Base-by-base conservation (phyloP, 768 basidiomycete species). In the Naematelia aurantialba region DNA sequence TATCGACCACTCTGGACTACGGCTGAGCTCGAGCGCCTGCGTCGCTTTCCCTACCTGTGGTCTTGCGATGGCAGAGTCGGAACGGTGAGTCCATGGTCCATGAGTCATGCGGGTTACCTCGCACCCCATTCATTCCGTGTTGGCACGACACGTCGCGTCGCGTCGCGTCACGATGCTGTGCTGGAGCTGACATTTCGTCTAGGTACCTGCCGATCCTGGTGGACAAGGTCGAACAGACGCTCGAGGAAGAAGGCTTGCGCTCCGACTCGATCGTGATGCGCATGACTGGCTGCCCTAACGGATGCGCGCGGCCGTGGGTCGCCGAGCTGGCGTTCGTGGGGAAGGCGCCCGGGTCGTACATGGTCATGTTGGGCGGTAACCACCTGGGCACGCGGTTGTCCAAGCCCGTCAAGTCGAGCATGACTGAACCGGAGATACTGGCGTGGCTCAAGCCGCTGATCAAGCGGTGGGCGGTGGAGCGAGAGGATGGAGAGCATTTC, bases 241-340 rank as follows among this genome's bases (percentile, higher is more conserved):
- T 89, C 71, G 96, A 98, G 76, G 89, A 92, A 75, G 88, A 86
- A 67, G 94, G 94, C 19, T 81, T 98, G 44, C 83, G 94, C 47
- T 87, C 96, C 74, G 94, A 99, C 78, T 86, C 88, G 2, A 94
- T 98, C 65, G 85, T 97, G 60, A 97, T 99, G 94, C 85, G 94
- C 54, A 97, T 98, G 93, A 97, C 93, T 14, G 94, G 94, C 51
- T 97, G 93, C 65, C 79, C 79, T 13, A 79, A 79, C 66, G 79
- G 55, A 58, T 75, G 92, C 75, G 89, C 93, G 1, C 83, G 93
- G 59, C 94, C 91, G 34, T 98, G 94, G 77, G 80, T 93, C 46
- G 94, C 89, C 49, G 94, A 98, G 82, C 82, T 98, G 42, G 96
- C 92, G 0, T 94, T 98, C 69, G 87, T 98, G 39, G 94, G 96